phyloP scores from a whole-genome alignment of 2,329 filamentous ascomycete genomes.

The Trichoderma harzianum region DNA sequence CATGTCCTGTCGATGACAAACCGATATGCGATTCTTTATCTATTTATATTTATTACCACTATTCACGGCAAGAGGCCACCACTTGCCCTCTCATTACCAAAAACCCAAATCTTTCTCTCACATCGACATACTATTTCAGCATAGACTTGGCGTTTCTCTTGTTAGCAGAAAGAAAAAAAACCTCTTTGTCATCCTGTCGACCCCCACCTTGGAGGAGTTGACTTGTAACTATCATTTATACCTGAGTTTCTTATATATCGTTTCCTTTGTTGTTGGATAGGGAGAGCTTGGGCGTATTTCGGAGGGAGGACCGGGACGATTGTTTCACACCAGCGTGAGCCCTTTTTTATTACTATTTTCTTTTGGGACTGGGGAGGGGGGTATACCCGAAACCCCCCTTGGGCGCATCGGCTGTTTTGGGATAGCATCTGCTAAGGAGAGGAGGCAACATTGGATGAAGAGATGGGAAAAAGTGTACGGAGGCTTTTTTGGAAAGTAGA shows the following conservation, averaged over 20 bases:
- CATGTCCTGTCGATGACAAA: constrained; percentile 3
- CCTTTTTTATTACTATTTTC: constrained; percentile 23
- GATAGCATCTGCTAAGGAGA: constrained; percentile 16
- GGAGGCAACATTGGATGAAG: constrained; percentile 2
- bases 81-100: neutral
- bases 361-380: constrained; percentile 22
- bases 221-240: constrained; percentile 30
- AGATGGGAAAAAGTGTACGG: constrained; percentile 12
- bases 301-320: constrained; percentile 23
- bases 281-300: constrained; percentile 25
- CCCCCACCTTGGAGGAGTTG: constrained; percentile 8
- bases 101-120: neutral
- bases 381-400: constrained; percentile 16
- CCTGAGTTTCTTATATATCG: constrained; percentile 19
- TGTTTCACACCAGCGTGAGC: constrained; percentile 25
- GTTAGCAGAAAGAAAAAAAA: constrained; percentile 15
- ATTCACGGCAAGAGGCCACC: neutral
- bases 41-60: constrained; percentile 20
- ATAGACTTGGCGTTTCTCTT: constrained; percentile 35
- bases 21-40: constrained; percentile 24
- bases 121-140: constrained; percentile 26
- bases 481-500: constrained; percentile 5
- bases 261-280: constrained; percentile 27
- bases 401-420: constrained; percentile 21
- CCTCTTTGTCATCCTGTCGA: constrained; percentile 22